Evolutionary conservation across 2,329 filamentous ascomycete genomes (phyloP).

Genomic region (Cryoendolithus antarcticus): DNA sequence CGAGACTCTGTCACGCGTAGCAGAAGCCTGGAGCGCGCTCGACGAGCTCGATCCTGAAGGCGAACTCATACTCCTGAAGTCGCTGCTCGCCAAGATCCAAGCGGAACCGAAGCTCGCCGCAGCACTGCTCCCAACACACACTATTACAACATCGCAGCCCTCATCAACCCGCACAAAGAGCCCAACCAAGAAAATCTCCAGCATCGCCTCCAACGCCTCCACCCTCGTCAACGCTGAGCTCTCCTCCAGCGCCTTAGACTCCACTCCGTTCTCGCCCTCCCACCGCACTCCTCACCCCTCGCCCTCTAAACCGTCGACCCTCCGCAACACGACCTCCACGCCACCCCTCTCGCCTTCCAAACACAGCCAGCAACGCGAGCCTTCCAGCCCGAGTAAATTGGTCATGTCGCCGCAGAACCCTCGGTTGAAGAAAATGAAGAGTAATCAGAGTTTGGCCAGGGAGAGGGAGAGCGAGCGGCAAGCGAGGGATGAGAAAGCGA

Average conservation of each 20-base stretch:
- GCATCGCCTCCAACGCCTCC: constrained; percentile 2
- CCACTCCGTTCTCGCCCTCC: too few relatives aligned
- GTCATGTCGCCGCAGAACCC: constrained; percentile 72
- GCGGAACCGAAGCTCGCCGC: constrained; percentile 52
- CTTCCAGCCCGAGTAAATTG: constrained; percentile 44
- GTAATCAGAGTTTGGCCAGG: constrained; percentile 21
- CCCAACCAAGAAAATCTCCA: constrained; percentile 13
- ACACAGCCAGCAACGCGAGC: constrained; percentile 4
- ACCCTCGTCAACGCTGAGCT: constrained; percentile 5
- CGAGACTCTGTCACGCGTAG: constrained; percentile 70
- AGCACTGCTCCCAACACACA: constrained; percentile 27
- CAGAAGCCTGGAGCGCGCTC: constrained; percentile 73
- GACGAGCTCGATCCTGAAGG: constrained; percentile 85
- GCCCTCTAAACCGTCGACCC: background rate
- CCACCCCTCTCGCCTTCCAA: constrained; percentile 18
- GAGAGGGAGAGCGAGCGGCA: constrained; percentile 27
- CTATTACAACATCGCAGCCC: background rate
- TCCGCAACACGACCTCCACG: constrained; percentile 12
- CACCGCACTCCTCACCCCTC: constrained; percentile 1
- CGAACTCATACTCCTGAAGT: constrained; percentile 70
- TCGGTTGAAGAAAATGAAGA: constrained; percentile 65
- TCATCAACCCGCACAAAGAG: too few relatives aligned
- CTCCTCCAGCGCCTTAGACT: constrained; percentile 5
- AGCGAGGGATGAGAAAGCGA: constrained; percentile 38
- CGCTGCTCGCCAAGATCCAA: constrained; percentile 61